Evolutionary conservation across 441 rosid genomes (phyloP).

Genomic region (Lagerstroemia fauriei): DNA sequence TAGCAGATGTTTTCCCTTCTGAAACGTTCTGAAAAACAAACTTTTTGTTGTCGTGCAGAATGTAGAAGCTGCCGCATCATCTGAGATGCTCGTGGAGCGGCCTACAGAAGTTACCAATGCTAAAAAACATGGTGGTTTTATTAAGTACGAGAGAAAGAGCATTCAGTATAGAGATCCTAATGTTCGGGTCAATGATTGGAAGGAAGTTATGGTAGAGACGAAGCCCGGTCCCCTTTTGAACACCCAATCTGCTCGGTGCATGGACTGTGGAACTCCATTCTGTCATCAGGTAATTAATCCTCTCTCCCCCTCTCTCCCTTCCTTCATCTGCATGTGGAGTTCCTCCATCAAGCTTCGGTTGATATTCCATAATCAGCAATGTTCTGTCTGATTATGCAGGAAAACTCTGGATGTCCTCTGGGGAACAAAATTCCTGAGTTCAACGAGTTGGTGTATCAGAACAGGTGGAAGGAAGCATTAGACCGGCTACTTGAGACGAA

Average conservation of each 20-base stretch:
- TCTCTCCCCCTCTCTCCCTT: background rate
- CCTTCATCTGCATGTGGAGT: background rate
- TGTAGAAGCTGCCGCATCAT: constrained; percentile 43
- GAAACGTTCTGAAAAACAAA: no score
- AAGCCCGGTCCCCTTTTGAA: constrained; percentile 82
- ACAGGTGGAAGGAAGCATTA: constrained; percentile 97
- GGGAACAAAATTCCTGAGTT: constrained; percentile 99
- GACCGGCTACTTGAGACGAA: constrained; percentile 95
- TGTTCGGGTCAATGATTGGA: constrained; percentile 84
- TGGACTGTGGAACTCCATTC: constrained; percentile 99
- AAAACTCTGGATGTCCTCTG: constrained; percentile 95
- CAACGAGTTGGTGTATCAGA: constrained; percentile 94
- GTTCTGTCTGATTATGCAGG: constrained; percentile 47
- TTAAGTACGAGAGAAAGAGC: constrained; percentile 93
- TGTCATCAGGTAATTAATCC: constrained; percentile 77
- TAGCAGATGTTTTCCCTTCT: background rate
- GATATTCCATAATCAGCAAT: background rate
- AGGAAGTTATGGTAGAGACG: constrained; percentile 85
- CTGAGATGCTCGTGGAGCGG: constrained; percentile 37
- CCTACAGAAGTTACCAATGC: constrained; percentile 71
- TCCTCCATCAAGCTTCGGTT: background rate
- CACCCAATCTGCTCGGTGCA: constrained; percentile 98
- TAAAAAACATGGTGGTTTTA: constrained; percentile 80
- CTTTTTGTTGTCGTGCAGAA: constrained; percentile 32
- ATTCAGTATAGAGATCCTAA: constrained; percentile 89